These are phyloP conservation scores for Ganoderma resinaceum DNA, from an alignment of 1,284 basidiomycete species.

Conservation along the genomic window DNA sequence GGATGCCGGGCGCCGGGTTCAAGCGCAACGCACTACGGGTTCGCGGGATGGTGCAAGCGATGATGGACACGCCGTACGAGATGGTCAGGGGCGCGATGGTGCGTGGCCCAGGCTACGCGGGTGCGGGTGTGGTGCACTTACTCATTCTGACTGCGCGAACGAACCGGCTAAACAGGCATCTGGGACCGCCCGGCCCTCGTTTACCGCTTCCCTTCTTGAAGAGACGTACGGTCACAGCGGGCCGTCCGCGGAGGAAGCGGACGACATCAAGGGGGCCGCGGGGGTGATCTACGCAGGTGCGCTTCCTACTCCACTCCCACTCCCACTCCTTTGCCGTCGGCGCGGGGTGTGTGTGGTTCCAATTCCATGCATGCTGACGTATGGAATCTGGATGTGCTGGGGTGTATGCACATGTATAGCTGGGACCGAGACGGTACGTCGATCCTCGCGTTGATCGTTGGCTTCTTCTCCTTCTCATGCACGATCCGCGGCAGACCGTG, in stretches of 20 bases:
- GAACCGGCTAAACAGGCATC: slow-evolving; percentile 33
- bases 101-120: slow-evolving; percentile 17
- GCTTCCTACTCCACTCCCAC: not conserved
- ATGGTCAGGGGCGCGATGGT: slow-evolving; percentile 61
- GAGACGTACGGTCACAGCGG: slow-evolving; percentile 26
- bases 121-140: not conserved
- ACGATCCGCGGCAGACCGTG: slow-evolving; percentile 46
- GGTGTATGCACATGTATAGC: slow-evolving; percentile 26
- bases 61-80: slow-evolving; percentile 59
- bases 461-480: not conserved
- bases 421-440: slow-evolving; percentile 43
- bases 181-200: slow-evolving; percentile 57
- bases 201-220: slow-evolving; percentile 59
- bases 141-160: not conserved
- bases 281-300: slow-evolving; percentile 56
- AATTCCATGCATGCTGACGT: not conserved
- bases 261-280: slow-evolving; percentile 63
- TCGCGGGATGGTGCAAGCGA: slow-evolving; percentile 41
- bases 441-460: not conserved
- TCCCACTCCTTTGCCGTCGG: not conserved
- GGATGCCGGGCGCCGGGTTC: slow-evolving; percentile 64
- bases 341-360: not conserved
- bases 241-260: slow-evolving; percentile 47
- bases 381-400: slow-evolving; percentile 8
- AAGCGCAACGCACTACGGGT: slow-evolving; percentile 56